A percentile compares a stretch with the other conserved stretches of the same genome.
These are phyloP conservation scores for Amanita exitialis DNA, from an alignment of 768 basidiomycete species.

Conservation along the genomic window DNA sequence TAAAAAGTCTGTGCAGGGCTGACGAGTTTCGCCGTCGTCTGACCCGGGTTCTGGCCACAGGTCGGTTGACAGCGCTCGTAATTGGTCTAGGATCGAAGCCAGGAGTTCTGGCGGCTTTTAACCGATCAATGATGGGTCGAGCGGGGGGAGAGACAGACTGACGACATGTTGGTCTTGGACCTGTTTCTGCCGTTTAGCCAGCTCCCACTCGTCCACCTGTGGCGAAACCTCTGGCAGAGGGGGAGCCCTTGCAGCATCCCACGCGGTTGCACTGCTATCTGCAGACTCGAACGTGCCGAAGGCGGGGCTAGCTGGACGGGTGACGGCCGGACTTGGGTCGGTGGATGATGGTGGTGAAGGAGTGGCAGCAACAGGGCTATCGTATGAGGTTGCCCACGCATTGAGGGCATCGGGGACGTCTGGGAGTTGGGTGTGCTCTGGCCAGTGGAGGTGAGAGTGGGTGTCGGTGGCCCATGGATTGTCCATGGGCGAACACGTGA, in stretches of 20 bases:
- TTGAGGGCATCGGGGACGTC: conserved; percentile 12
- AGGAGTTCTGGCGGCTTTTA: conserved; percentile 62
- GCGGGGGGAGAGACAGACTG: conserved; percentile 21
- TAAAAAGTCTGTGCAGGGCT: conserved; percentile 15
- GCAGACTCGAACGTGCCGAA: conserved; percentile 54
- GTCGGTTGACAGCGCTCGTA: conserved; percentile 39
- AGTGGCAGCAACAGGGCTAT: background rate
- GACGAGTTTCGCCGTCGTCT: conserved; percentile 2
- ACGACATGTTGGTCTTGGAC: conserved; percentile 57
- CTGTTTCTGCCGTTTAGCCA: conserved; percentile 46
- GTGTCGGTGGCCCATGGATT: conserved; percentile 57
- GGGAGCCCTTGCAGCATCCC: conserved; percentile 33
- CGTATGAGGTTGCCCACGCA: too few species aligned
- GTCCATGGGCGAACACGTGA: conserved; percentile 36
- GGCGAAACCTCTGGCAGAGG: conserved; percentile 10
- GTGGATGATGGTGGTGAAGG: conserved; percentile 7
- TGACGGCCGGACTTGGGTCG: conserved; percentile 11
- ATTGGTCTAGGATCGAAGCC: conserved; percentile 41
- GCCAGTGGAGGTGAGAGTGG: conserved; percentile 31
- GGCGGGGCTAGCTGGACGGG: conserved; percentile 39
- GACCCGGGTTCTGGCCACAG: conserved; percentile 35
- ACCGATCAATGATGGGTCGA: conserved; percentile 10
- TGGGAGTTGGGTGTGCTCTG: conserved; percentile 38
- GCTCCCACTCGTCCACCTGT: conserved; percentile 57
- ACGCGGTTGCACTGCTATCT: conserved; percentile 24